These are phyloP conservation scores for Closterium sp. DNA, from an alignment of 139 green algal genomes.

Conservation along the genomic window DNA sequence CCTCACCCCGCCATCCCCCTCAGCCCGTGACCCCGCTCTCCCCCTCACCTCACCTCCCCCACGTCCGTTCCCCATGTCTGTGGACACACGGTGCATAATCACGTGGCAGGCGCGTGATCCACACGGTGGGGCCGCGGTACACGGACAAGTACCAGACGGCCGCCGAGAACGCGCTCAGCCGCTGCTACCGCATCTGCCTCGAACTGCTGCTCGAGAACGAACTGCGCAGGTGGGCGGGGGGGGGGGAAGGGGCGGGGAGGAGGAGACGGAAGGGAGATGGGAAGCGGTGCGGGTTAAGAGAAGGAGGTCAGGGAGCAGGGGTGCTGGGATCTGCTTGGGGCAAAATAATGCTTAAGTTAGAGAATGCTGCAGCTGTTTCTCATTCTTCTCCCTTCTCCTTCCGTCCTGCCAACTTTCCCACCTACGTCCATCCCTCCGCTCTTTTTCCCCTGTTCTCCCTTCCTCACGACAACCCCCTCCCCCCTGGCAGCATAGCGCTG, in stretches of 20 bases:
- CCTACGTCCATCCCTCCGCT: too few species aligned
- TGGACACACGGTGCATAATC: too few species aligned
- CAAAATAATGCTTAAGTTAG: too few species aligned
- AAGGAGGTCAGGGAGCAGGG: not conserved
- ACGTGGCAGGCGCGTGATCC: conserved; percentile 42
- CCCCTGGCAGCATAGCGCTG: conserved; percentile 44
- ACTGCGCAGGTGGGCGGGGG: conserved; percentile 8
- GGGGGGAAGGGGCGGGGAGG: not conserved
- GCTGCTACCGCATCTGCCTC: conserved; percentile 52
- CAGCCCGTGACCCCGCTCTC: not conserved
- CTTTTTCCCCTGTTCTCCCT: too few species aligned
- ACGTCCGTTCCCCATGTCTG: too few species aligned
- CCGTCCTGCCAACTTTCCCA: too few species aligned
- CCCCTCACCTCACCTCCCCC: too few species aligned
- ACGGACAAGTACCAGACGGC: conserved; percentile 52
- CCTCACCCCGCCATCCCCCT: not conserved
- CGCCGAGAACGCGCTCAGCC: conserved; percentile 54
- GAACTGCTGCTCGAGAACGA: conserved; percentile 51
- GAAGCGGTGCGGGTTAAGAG: too few species aligned
- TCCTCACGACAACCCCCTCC: too few species aligned
- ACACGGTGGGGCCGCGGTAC: conserved; percentile 55
- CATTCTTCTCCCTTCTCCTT: not conserved
- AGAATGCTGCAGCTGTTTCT: not conserved
- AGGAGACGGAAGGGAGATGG: too few species aligned
- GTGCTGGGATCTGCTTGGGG: not conserved